These are phyloP conservation scores for Papilionanthe hybrid DNA, from an alignment of 116 monocot species.

Conservation along the genomic window DNA sequence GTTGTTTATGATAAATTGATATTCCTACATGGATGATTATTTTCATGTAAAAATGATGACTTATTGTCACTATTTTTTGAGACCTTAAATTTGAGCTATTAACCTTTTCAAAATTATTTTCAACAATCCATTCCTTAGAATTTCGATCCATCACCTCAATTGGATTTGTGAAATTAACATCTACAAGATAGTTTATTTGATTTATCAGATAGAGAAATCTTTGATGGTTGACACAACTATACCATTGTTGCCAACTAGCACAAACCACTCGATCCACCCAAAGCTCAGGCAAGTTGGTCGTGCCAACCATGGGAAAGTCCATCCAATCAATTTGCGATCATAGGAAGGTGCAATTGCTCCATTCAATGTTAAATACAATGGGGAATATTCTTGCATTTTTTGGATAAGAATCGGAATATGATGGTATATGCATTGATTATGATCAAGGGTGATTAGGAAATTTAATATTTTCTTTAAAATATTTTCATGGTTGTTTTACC, in stretches of 20 bases:
- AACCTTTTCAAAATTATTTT: background rate
- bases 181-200: background rate
- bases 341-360: background rate
- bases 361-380: too few relatives aligned
- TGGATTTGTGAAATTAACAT: background rate
- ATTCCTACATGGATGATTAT: background rate
- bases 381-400: too few relatives aligned
- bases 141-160: background rate
- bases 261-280: background rate
- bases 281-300: background rate
- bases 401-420: too few relatives aligned
- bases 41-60: background rate
- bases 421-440: too few relatives aligned
- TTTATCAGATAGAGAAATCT: background rate
- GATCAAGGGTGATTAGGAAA: too few relatives aligned
- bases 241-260: background rate
- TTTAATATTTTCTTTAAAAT: too few relatives aligned
- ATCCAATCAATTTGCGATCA: background rate
- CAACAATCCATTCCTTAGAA: background rate
- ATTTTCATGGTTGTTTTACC: too few relatives aligned
- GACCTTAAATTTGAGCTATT: background rate
- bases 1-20: background rate
- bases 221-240: background rate
- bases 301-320: background rate
- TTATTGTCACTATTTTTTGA: background rate